Evolutionary conservation across 2,329 filamentous ascomycete species (phyloP).

Genomic region (Neophaeococcomyces mojaviensis): DNA sequence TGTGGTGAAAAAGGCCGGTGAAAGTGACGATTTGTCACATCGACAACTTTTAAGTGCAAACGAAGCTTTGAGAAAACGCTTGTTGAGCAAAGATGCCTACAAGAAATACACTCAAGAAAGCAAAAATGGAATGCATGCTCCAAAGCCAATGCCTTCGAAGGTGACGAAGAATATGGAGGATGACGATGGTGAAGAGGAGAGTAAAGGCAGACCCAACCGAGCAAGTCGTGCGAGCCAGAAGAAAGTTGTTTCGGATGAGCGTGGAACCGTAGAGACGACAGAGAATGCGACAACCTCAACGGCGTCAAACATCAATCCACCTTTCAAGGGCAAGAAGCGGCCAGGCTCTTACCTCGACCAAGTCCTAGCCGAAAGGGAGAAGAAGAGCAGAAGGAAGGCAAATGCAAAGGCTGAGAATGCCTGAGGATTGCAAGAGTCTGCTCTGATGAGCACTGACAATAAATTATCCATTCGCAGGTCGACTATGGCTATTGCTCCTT

Average conservation of each 20-base stretch:
- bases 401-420: slow-evolving; percentile 1
- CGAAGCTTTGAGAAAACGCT: slow-evolving; percentile 4
- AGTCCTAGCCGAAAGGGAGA: slow-evolving; percentile 19
- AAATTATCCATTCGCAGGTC: too few relatives aligned
- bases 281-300: not conserved
- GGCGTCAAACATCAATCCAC: too few relatives aligned
- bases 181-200: slow-evolving; percentile 13
- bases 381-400: slow-evolving; percentile 17
- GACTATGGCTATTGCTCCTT: too few relatives aligned
- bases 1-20: not conserved
- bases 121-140: not conserved
- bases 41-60: slow-evolving; percentile 3
- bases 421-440: not conserved
- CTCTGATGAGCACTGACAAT: not conserved
- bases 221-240: slow-evolving; percentile 1
- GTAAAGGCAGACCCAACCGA: slow-evolving; percentile 7
- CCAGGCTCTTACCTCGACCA: slow-evolving; percentile 20
- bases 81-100: slow-evolving; percentile 7
- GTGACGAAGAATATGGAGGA: not conserved
- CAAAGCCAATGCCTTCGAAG: slow-evolving; percentile 2
- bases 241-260: not conserved
- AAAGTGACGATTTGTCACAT: not conserved
- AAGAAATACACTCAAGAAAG: not conserved
- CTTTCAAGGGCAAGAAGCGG: slow-evolving; percentile 12
- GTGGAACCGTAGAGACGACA: not conserved